Evolutionary conservation across 805 yeast genomes (phyloP).

Genomic region (Candida tammaniensis): DNA sequence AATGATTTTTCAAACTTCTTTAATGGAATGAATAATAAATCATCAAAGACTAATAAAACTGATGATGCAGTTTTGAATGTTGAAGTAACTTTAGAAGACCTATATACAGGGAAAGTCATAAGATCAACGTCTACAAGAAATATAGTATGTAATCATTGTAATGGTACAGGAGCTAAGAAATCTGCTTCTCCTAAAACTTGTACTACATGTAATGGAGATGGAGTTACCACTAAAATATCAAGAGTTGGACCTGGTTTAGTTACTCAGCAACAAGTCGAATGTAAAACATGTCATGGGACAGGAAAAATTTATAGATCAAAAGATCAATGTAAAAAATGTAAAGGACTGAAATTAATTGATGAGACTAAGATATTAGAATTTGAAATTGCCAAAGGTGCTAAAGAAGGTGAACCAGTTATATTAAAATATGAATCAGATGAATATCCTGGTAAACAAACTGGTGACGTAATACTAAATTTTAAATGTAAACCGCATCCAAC

Average conservation of each 20-base stretch:
- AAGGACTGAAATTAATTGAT: constrained; percentile 58
- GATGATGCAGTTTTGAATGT: constrained; percentile 68
- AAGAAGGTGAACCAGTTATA: constrained; percentile 56
- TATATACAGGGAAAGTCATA: constrained; percentile 77
- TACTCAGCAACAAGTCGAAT: constrained; percentile 57
- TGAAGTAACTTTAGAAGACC: constrained; percentile 65
- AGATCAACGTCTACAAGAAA: constrained; percentile 72
- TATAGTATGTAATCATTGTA: constrained; percentile 67
- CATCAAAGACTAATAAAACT: constrained; percentile 39
- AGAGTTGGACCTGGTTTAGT: constrained; percentile 74
- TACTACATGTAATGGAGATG: constrained; percentile 69
- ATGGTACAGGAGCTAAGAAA: constrained; percentile 72
- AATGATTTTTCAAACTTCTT: constrained; percentile 77
- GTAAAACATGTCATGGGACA: constrained; percentile 67
- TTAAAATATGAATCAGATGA: constrained; percentile 75
- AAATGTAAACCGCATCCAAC: constrained; percentile 45
- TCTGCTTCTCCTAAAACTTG: constrained; percentile 58
- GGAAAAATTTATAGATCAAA: constrained; percentile 61
- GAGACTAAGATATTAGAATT: constrained; percentile 76
- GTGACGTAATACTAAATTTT: constrained; percentile 70
- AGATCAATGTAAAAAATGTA: constrained; percentile 76
- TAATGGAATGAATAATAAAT: constrained; percentile 35
- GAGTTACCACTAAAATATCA: constrained; percentile 55
- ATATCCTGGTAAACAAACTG: constrained; percentile 67
- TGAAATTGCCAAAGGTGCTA: constrained; percentile 69